phyloP scores from a whole-genome alignment of 306 rosid species.

The Leucaena leucocephala region DNA sequence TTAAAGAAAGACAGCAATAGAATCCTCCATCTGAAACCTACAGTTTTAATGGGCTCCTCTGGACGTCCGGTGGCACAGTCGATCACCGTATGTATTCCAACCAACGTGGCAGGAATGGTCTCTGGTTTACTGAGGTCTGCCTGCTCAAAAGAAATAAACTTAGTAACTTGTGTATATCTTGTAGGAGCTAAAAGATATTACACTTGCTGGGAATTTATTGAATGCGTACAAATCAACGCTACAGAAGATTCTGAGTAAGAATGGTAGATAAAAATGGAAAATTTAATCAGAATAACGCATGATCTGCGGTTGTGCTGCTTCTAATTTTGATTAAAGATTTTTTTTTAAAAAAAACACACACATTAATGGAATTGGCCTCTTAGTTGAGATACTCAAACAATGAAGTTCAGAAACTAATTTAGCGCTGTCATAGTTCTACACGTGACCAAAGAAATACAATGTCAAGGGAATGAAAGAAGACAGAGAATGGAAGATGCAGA shows the following conservation, averaged over 20 bases:
- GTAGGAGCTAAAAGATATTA: not conserved
- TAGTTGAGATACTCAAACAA: not conserved
- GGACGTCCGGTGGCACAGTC: conserved; percentile 99
- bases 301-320: not conserved
- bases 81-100: conserved; percentile 82
- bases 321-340: not conserved
- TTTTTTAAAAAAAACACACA: no score
- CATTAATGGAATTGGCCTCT: not conserved
- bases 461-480: not conserved
- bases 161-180: not conserved
- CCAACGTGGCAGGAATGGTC: conserved; percentile 91
- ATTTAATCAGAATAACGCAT: not conserved
- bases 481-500: not conserved
- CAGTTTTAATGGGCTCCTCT: conserved; percentile 89
- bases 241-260: not conserved
- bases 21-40: conserved; percentile 26
- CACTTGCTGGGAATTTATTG: not conserved
- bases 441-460: not conserved
- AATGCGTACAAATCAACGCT: not conserved
- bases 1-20: not conserved
- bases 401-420: not conserved
- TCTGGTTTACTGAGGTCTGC: conserved; percentile 92
- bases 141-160: conserved; percentile 45
- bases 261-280: not conserved
- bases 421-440: not conserved